Evolutionary conservation across 106 monocot species (phyloP).

Genomic region (Platanthera zijinensis): DNA sequence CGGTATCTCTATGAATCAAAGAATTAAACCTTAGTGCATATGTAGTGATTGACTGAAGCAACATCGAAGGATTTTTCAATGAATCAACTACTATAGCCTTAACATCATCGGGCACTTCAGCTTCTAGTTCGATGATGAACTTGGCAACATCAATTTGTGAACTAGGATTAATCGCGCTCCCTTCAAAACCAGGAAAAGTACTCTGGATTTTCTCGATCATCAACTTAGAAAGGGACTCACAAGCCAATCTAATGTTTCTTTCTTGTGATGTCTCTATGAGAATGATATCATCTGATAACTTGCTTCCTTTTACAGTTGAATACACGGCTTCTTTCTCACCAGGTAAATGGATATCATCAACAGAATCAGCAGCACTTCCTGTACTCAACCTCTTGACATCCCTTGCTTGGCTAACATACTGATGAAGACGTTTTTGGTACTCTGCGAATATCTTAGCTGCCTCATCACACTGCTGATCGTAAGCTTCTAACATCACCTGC

Average conservation of each 20-base stretch:
- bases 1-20: constrained; percentile 76
- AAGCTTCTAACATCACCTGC: constrained; percentile 87
- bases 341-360: constrained; percentile 32
- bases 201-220: constrained; percentile 63
- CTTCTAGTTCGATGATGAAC: constrained; percentile 62
- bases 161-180: constrained; percentile 55
- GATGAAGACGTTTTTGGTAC: constrained; percentile 89
- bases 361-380: constrained; percentile 9
- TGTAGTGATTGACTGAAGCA: constrained; percentile 60
- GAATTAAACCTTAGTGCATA: constrained; percentile 50
- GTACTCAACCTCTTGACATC: constrained; percentile 46
- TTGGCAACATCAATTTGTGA: constrained; percentile 66
- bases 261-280: constrained; percentile 66
- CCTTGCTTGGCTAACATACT: constrained; percentile 85
- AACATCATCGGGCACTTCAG: constrained; percentile 70
- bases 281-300: constrained; percentile 66
- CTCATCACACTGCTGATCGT: constrained; percentile 92
- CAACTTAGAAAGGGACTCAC: constrained; percentile 67
- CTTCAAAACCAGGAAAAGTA: constrained; percentile 86
- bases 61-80: constrained; percentile 62
- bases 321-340: constrained; percentile 64
- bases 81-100: constrained; percentile 45
- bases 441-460: constrained; percentile 90
- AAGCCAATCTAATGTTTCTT: constrained; percentile 71
- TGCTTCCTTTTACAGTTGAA: constrained; percentile 77